Percentiles rank a stretch among this genome's conserved stretches.
These are phyloP conservation scores for Rubroboletus pulcherrimus DNA, from an alignment of 768 basidiomycete genomes.

Conservation along the genomic window DNA sequence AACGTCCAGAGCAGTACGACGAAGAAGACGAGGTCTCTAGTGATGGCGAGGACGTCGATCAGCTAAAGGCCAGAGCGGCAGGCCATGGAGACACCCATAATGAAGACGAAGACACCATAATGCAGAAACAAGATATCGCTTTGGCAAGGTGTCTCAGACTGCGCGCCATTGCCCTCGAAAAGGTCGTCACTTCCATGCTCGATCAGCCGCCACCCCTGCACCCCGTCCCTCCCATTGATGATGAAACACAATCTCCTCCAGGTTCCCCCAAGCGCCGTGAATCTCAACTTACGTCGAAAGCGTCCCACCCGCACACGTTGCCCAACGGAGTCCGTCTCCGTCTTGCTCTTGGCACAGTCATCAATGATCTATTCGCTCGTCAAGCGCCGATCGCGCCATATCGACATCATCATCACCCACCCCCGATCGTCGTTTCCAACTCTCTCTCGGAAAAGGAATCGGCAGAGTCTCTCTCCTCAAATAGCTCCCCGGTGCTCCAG, in stretches of 20 bases:
- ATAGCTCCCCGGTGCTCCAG: conserved; percentile 20
- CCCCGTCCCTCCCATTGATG: conserved; percentile 43
- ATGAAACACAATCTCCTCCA: conserved; percentile 50
- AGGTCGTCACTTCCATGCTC: conserved; percentile 77
- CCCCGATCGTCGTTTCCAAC: conserved; percentile 31
- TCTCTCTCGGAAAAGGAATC: conserved; percentile 26
- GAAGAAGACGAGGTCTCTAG: conserved; percentile 66
- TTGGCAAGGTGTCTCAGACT: conserved; percentile 64
- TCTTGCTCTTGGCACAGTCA: conserved; percentile 67
- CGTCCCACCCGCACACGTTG: conserved; percentile 54
- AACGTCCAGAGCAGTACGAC: conserved; percentile 71
- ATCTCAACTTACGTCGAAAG: conserved; percentile 21
- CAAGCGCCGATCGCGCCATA: conserved; percentile 47
- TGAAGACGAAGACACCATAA: conserved; percentile 57
- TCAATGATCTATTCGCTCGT: conserved; percentile 80
- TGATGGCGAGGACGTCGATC: conserved; percentile 55
- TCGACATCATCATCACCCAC: conserved; percentile 33
- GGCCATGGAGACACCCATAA: conserved; percentile 45
- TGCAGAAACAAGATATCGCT: conserved; percentile 54
- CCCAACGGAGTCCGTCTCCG: conserved; percentile 81
- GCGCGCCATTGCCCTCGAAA: conserved; percentile 79
- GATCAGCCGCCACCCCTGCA: conserved; percentile 69
- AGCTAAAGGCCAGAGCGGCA: conserved; percentile 47
- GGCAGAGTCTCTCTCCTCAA: conserved; percentile 20
- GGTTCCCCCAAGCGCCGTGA: conserved; percentile 44